Base-by-base conservation (phyloP, 768 basidiomycete genomes). In the Russula ochroleuca region DNA sequence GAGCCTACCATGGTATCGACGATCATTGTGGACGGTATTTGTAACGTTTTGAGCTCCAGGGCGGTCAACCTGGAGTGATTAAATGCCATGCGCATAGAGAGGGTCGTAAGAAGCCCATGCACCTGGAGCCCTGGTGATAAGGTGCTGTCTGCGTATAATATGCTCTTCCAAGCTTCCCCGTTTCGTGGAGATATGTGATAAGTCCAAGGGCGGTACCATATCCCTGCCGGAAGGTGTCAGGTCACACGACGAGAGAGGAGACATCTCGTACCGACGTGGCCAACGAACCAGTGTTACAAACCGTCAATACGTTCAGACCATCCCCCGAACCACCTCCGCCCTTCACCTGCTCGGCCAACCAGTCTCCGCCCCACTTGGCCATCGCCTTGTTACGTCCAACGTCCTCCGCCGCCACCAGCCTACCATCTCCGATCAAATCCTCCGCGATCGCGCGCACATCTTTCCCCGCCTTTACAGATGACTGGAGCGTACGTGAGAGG, bases 1-100 rank as follows among this genome's bases (percentile, higher is more conserved):
- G 93, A 95, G 10, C 96, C 96, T 19, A 98, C 92, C 90, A 97
- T 97, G 40, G 92, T 96, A 72, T 98, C 96, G 71, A 94, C 96
- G 53, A 98, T 87, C 93, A 98, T 96, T 5, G 88, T 85, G 5
- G 90, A 89, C 0, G 93, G 90, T 15, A 95, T 88, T 40, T 84
- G 78, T 50, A 98, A 82, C 4, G 87, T 88, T 68, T 91, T 85
- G 28, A 98, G 82, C 70, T 98, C 96, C 58, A 95, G 76, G 2
- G 94, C 88, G 5, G 96, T 98, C 54, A 98, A 80, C 65, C 95
- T 93, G 62, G 23, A 57, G 61, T 62, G 58, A 31, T 55, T 35
- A 9, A 19, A 23, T 28, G 28, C 14, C 9, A 50, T 59, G 17
- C 21, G 28, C 8, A 6, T 10, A 45, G 21, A 33, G 35, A 5